Percentiles rank a stretch among this genome's conserved stretches.
These are phyloP conservation scores for Globisporangium takayamanum DNA, from an alignment of 352 stramenopile species.

Conservation along the genomic window DNA sequence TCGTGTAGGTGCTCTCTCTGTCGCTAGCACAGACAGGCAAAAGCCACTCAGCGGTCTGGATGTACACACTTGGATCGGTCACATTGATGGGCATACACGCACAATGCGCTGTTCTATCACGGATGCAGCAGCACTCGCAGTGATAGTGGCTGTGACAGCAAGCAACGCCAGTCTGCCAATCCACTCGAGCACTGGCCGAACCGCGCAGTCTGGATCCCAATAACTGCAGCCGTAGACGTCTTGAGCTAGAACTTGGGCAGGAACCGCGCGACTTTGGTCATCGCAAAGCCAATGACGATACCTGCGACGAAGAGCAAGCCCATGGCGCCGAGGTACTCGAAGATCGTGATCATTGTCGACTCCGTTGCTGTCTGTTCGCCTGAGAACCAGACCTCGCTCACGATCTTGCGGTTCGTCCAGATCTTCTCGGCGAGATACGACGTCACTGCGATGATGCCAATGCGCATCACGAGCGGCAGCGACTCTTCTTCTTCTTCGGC, in stretches of 20 bases:
- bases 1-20: too few relatives aligned
- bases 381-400: conserved; percentile 60
- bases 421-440: conserved; percentile 78
- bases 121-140: too few relatives aligned
- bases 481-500: conserved; percentile 13
- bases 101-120: too few relatives aligned
- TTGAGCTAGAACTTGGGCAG: conserved; percentile 7
- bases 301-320: conserved; percentile 66
- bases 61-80: too few relatives aligned
- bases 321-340: conserved; percentile 79
- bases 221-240: not conserved
- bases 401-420: conserved; percentile 62
- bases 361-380: conserved; percentile 49
- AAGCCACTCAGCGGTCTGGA: too few relatives aligned
- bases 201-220: too few relatives aligned
- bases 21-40: too few relatives aligned
- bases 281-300: conserved; percentile 51
- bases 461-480: conserved; percentile 45
- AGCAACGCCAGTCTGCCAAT: too few relatives aligned
- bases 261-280: conserved; percentile 30
- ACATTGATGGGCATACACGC: too few relatives aligned
- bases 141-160: too few relatives aligned
- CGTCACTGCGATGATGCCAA: conserved; percentile 52
- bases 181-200: too few relatives aligned
- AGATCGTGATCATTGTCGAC: conserved; percentile 55